Percentiles rank a stretch among this genome's conserved stretches.
Evolutionary conservation across 2,329 filamentous ascomycete species (phyloP).

Genomic region (Helotiales sp.): DNA sequence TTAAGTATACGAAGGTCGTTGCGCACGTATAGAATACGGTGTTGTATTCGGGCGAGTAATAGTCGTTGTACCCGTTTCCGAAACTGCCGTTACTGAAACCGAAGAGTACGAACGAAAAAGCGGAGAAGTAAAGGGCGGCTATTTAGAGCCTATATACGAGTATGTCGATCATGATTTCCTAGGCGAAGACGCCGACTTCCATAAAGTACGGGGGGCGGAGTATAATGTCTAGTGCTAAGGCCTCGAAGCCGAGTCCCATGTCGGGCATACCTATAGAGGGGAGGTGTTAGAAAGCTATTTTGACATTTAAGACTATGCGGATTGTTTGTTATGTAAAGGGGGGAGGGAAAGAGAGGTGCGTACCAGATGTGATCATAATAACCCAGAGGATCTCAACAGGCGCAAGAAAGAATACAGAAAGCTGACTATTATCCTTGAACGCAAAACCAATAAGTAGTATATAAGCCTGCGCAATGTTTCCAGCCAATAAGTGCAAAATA

Average conservation of each 20-base stretch:
- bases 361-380: conserved; percentile 88
- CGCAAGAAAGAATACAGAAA: conserved; percentile 84
- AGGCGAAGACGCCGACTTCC: conserved; percentile 74
- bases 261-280: conserved; percentile 61
- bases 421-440: conserved; percentile 73
- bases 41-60: conserved; percentile 59
- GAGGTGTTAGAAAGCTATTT: background rate
- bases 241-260: conserved; percentile 84
- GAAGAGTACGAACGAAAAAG: conserved; percentile 69
- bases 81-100: conserved; percentile 60
- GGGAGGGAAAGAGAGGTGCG: background rate
- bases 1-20: conserved; percentile 75
- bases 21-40: conserved; percentile 73
- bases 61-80: conserved; percentile 64
- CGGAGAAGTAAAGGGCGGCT: conserved; percentile 68
- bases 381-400: conserved; percentile 92
- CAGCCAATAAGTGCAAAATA: conserved; percentile 62
- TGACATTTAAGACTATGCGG: no score
- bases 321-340: background rate
- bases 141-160: conserved; percentile 79
- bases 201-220: conserved; percentile 73
- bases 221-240: conserved; percentile 78
- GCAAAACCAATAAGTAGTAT: conserved; percentile 80
- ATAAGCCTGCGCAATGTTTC: conserved; percentile 85
- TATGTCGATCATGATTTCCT: conserved; percentile 79